Conservation (phyloP, 139 green algal genomes). For the Picochlorum sp. region DNA sequence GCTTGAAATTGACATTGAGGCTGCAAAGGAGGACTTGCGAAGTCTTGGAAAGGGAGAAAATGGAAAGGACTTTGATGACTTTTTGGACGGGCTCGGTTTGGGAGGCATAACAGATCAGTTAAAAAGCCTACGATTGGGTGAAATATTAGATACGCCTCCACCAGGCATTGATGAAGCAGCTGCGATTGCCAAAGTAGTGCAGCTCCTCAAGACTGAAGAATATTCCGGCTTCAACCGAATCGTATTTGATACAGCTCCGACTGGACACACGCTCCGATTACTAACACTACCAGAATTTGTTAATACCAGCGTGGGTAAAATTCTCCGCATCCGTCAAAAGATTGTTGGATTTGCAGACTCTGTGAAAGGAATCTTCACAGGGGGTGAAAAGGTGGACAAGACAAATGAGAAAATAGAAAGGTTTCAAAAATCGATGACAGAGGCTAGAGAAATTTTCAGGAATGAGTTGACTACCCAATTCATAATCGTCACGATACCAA, state of each 20-base stretch:
- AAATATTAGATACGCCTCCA: constrained; percentile 94
- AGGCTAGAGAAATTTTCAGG: constrained; percentile 80
- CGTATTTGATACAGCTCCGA: constrained; percentile 97
- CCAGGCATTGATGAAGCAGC: constrained; percentile 91
- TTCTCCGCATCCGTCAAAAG: constrained; percentile 72
- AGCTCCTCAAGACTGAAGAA: constrained; percentile 67
- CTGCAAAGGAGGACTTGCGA: constrained; percentile 58
- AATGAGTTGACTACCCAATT: constrained; percentile 82
- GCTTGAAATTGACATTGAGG: constrained; percentile 76
- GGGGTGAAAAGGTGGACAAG: constrained; percentile 31
- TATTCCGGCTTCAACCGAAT: constrained; percentile 87
- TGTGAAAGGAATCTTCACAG: constrained; percentile 83
- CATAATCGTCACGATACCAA: constrained; percentile 96
- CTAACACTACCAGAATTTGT: constrained; percentile 95
- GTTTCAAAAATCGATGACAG: constrained; percentile 75
- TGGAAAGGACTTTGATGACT: constrained; percentile 48
- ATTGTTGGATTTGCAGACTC: constrained; percentile 46
- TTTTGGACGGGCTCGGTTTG: constrained; percentile 74
- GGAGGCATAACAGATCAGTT: constrained; percentile 66
- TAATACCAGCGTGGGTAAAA: constrained; percentile 72
- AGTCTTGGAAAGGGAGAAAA: constrained; percentile 34
- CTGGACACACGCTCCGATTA: constrained; percentile 93
- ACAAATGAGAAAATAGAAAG: constrained; percentile 52
- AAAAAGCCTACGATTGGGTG: constrained; percentile 62
- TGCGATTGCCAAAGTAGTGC: constrained; percentile 80